Evolutionary conservation across 176 grass and related monocot species (phyloP).

Genomic region (Melocanna baccifera): DNA sequence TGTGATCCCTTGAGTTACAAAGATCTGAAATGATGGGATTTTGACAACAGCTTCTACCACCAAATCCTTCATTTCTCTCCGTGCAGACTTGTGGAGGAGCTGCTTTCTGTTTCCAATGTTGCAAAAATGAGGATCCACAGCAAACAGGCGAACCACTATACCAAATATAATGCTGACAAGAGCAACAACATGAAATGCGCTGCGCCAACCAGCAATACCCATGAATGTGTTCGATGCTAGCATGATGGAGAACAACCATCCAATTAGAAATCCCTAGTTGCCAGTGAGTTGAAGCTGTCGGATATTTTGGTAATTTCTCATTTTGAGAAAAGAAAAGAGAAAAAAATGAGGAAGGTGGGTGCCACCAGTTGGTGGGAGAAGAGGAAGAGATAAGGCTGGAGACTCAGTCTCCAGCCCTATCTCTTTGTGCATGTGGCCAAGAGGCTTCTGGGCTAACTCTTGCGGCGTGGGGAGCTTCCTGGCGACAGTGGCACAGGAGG

Average conservation of each 20-base stretch:
- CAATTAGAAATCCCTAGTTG: not conserved
- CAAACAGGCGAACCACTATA: not conserved
- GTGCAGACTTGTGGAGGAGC: not conserved
- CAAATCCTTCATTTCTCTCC: conserved; percentile 16
- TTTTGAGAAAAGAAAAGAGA: too few relatives aligned
- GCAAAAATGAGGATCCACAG: not conserved
- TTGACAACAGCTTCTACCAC: not conserved
- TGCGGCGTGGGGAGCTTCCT: too few relatives aligned
- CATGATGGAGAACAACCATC: conserved; percentile 4
- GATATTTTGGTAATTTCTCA: too few relatives aligned
- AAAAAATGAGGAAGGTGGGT: too few relatives aligned
- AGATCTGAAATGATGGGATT: conserved; percentile 10
- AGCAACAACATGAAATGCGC: not conserved
- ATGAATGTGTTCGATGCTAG: not conserved
- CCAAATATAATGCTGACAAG: not conserved
- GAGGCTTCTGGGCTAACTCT: too few relatives aligned
- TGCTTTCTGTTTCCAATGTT: not conserved
- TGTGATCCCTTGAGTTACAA: conserved; percentile 10
- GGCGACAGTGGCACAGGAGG: too few relatives aligned
- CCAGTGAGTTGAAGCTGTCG: not conserved
- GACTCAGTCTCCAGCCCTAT: too few relatives aligned
- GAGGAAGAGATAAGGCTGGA: too few relatives aligned
- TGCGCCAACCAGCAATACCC: not conserved
- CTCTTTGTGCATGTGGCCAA: too few relatives aligned
- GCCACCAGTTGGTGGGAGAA: too few relatives aligned